Evolutionary conservation across 2,329 filamentous ascomycete genomes (phyloP).

Genomic region (Clonostachys solani): DNA sequence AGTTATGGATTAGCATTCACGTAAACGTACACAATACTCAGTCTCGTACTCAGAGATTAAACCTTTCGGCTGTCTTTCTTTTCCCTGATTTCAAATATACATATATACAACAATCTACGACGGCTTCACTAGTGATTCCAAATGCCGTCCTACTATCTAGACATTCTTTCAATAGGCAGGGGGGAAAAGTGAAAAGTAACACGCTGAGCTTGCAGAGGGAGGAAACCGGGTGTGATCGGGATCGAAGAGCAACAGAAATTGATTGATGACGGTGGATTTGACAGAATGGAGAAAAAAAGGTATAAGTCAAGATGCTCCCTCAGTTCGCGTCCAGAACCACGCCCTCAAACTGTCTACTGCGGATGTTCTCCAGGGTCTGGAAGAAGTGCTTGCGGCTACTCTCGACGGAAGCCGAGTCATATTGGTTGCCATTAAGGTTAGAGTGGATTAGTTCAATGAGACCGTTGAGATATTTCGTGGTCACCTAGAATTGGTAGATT

Average conservation of each 20-base stretch:
- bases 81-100: constrained; percentile 1
- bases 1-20: no score
- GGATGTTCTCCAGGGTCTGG: constrained; percentile 91
- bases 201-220: no score
- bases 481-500: constrained; percentile 48
- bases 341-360: constrained; percentile 86
- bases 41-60: neutral
- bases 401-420: constrained; percentile 78
- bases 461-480: constrained; percentile 95
- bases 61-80: neutral
- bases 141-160: no score
- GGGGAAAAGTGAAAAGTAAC: neutral
- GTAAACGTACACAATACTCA: neutral
- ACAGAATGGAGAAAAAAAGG: neutral
- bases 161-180: neutral
- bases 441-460: constrained; percentile 98
- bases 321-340: constrained; percentile 65
- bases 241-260: no score
- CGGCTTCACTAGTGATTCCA: neutral
- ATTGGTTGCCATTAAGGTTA: constrained; percentile 81
- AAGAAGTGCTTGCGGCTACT: constrained; percentile 91
- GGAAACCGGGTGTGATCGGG: no score
- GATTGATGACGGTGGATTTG: neutral
- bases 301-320: neutral
- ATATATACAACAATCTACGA: constrained; percentile 4